Evolutionary conservation across 768 basidiomycete species (phyloP).

Genomic region (Cubamyces sp.): DNA sequence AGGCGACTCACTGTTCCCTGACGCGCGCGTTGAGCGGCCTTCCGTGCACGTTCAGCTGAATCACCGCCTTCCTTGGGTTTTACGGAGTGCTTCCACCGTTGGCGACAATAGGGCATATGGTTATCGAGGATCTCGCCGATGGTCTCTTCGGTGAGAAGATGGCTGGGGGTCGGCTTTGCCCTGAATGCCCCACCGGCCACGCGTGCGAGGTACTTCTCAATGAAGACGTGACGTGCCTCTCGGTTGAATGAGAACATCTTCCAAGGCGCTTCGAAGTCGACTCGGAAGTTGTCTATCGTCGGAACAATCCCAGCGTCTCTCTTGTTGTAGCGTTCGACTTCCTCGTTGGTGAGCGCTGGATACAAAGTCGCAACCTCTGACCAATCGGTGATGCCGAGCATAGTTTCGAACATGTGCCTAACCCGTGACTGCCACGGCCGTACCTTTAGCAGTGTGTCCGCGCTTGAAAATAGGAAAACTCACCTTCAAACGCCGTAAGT

Average conservation of each 20-base stretch:
- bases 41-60: background rate
- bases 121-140: constrained; percentile 1
- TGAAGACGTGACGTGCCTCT: background rate
- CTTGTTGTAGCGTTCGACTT: background rate
- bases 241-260: constrained; percentile 5
- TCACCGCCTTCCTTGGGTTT: background rate
- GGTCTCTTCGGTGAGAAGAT: background rate
- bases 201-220: background rate
- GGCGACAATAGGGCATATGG: background rate
- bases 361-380: background rate
- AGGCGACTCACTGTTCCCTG: background rate
- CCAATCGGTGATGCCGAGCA: background rate
- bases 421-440: background rate
- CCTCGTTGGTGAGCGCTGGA: background rate
- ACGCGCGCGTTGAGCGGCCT: background rate
- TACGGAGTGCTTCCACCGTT: background rate
- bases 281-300: background rate
- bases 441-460: background rate
- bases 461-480: background rate
- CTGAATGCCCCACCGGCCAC: background rate
- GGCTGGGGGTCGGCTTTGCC: background rate
- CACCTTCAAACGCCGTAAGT: background rate
- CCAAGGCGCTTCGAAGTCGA: constrained; percentile 5
- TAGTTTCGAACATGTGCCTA: background rate
- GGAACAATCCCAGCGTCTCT: background rate